These are phyloP conservation scores for Gossypium sturtianum DNA, from an alignment of 345 rosid species.

Conservation along the genomic window DNA sequence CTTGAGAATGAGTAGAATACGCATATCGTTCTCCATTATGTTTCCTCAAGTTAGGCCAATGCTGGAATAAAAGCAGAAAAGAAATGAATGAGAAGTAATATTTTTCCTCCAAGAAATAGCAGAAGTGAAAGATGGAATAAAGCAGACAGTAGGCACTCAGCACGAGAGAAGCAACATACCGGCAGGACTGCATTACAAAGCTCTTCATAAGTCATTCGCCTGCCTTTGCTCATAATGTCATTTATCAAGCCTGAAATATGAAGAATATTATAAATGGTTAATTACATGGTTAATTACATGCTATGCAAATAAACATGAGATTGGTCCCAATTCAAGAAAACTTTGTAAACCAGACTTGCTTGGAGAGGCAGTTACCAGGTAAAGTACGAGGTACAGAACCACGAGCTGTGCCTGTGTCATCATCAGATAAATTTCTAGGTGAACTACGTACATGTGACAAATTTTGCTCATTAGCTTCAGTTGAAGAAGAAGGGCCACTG, in stretches of 20 bases:
- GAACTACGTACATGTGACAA: slow-evolving; percentile 54
- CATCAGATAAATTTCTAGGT: slow-evolving; percentile 60
- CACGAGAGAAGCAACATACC: slow-evolving; percentile 35
- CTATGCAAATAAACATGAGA: background rate
- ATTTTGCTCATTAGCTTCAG: slow-evolving; percentile 58
- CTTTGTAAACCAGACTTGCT: background rate
- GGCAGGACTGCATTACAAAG: slow-evolving; percentile 94
- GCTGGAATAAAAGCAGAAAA: slow-evolving; percentile 43
- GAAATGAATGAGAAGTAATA: background rate
- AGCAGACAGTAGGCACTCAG: slow-evolving; percentile 2
- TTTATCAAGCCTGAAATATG: slow-evolving; percentile 55
- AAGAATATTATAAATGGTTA: slow-evolving; percentile 3
- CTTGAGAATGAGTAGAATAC: slow-evolving; percentile 94
- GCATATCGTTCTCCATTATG: slow-evolving; percentile 99
- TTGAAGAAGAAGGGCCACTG: slow-evolving; percentile 77
- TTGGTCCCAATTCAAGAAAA: background rate
- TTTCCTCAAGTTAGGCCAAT: slow-evolving; percentile 95
- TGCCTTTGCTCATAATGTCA: slow-evolving; percentile 93
- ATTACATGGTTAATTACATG: background rate
- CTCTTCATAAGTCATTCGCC: slow-evolving; percentile 87
- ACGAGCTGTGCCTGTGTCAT: slow-evolving; percentile 43
- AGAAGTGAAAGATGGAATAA: background rate
- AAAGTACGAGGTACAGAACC: slow-evolving; percentile 65
- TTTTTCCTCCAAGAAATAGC: background rate
- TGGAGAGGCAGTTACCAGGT: slow-evolving; percentile 41